Evolutionary conservation across 129 eudicot genomes (phyloP), one percentile per base, ranked within the genome.

Genomic region (Cynara cardunculus): DNA sequence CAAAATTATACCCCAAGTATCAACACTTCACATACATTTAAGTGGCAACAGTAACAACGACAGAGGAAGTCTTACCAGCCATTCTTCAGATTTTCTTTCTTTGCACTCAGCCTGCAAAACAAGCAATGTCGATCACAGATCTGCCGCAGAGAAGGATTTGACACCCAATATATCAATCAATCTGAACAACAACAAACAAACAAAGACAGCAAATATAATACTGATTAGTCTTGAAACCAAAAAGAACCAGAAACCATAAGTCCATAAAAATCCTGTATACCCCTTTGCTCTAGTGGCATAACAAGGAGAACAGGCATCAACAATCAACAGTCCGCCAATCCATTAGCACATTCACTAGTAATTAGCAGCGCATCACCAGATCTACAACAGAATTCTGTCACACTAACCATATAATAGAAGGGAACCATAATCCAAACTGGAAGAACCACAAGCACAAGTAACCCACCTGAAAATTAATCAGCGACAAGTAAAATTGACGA

Each of bases 31-130:
- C 39, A 30, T n/a, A 27, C 22, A 30, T 11, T 9, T 27, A 34
- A 64, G 3, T 44, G 32, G 16, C 39, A 16, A 35, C 39, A 78
- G 74, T 39, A 25, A 69, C 37, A 78, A 62, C 18, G 24, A 9
- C 61, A 44, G 49, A 68, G 4, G 68, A 65, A 78, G 46, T 74
- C 67, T 68, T 41, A 78, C 82, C 82, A 34, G 68, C 21, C 44
- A 39, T 26, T 44, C 27, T 69, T 41, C 70, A 75, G 14, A 78
- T 67, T n/a, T 39, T 78, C 62, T 64, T 7, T 44, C 13, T 10
- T 14, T 25, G 28, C 28, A 10, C 75, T 39, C 44, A n/a, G 10
- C 65, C 24, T 56, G 24, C 65, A 56, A 56, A 56, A n/a, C 65
- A 56, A n/a, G 65, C 65, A 18, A 34, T 19, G 11, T 28, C 39